Percentiles rank a stretch among this genome's conserved stretches.
Conservation (phyloP, 208 protist species). For the Leishmania mexicana region DNA sequence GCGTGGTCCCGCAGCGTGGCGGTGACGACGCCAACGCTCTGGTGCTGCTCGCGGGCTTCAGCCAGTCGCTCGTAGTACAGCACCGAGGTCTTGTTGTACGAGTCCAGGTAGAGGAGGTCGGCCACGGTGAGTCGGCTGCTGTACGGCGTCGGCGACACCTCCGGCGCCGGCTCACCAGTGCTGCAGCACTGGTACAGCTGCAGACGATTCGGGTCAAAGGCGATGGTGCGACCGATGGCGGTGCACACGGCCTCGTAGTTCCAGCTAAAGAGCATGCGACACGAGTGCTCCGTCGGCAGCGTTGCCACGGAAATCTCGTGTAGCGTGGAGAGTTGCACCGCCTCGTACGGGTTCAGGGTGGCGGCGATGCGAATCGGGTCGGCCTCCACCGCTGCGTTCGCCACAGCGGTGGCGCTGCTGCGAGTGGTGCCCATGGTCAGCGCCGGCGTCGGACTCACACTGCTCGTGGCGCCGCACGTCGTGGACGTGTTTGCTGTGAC, state of each 20-base stretch:
- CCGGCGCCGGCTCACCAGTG: conserved; percentile 23
- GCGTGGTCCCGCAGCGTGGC: conserved; percentile 50
- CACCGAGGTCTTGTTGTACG: conserved; percentile 26
- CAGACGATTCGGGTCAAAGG: conserved; percentile 47
- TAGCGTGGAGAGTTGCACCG: conserved; percentile 27
- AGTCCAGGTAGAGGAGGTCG: conserved; percentile 36
- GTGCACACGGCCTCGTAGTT: conserved; percentile 60
- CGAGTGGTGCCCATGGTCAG: neutral
- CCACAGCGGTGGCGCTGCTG: neutral
- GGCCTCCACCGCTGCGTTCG: conserved; percentile 4
- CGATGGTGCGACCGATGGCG: conserved; percentile 34
- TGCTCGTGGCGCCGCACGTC: neutral
- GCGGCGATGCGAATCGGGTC: conserved; percentile 25
- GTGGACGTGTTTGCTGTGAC: neutral
- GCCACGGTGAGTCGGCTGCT: conserved; percentile 28
- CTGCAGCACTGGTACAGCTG: conserved; percentile 54
- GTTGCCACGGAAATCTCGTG: conserved; percentile 29
- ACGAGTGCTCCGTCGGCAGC: conserved; percentile 28
- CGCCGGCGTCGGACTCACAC: neutral
- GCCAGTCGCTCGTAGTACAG: conserved; percentile 50
- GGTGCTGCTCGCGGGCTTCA: conserved; percentile 31
- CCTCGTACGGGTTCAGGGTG: conserved; percentile 49
- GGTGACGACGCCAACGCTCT: conserved; percentile 24
- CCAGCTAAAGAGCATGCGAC: conserved; percentile 44
- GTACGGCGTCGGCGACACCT: conserved; percentile 13